Evolutionary conservation across 306 rosid species (phyloP), one percentile per base, ranked within the genome.

Genomic region (Glycine tomentella): DNA sequence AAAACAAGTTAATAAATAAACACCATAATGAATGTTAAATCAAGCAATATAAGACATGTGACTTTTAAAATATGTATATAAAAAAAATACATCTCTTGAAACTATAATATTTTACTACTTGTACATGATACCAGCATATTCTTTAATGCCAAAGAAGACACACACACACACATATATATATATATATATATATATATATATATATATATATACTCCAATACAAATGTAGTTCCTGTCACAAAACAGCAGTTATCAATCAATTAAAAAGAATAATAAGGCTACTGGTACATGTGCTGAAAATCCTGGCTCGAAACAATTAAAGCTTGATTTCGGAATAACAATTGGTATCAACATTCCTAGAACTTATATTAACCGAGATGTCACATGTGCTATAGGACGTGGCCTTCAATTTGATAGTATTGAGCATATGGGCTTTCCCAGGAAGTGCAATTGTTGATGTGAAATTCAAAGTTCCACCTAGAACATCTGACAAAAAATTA

Each of bases 311-410:
- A 12, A 40, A 76, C 72, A 76, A 72, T 33, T 48, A 81, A 31
- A 88, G 1, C 84, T 88, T 85, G 72, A 90, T 20, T 61, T 79
- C 81, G 58, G 89, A 67, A 2, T 8, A 51, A 68, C 94, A 92
- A 3, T 4, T 69, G 10, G 89, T 67, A 15, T 72, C 53, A 64
- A 71, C 76, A 5, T 9, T 1, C 81, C 3, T 17, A 8, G 83
- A 14, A 12, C 0, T 9, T 8, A 91, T 0, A 17, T 70, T 51
- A 81, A 88, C 7, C 25, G 85, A 73, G 69, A 90, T 84, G 61
- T 88, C 61, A 73, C 94, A 88, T 0, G 8, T 9, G 51, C 72
- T 88, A 44, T 59, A 57, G 36, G 75, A 75, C 5, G 67, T 85
- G 15, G 89, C 90, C 69, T 75, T 77, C 33, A 72, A 11, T 84